Evolutionary conservation across 805 yeast genomes (phyloP).

Genomic region (Cyberlindnera lachancei): DNA sequence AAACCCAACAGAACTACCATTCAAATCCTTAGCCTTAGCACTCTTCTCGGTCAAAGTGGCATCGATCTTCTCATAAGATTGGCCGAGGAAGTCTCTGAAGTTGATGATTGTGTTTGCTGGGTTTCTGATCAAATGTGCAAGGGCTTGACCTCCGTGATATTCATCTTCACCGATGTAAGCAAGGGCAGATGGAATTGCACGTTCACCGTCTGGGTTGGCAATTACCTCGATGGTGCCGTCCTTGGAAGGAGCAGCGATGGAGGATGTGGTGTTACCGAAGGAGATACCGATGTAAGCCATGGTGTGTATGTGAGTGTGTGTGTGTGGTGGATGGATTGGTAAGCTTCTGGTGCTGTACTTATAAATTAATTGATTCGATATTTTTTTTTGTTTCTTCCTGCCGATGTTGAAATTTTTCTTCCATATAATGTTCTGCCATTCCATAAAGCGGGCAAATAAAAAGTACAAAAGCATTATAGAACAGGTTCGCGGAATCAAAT

Average conservation of each 20-base stretch:
- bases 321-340: not conserved
- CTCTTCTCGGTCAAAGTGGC: constrained; percentile 54
- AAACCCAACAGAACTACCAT: constrained; percentile 69
- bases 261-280: constrained; percentile 92
- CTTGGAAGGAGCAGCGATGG: constrained; percentile 77
- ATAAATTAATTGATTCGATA: too few relatives aligned
- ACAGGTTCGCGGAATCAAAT: constrained; percentile 1
- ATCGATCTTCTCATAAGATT: constrained; percentile 62
- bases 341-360: too few relatives aligned
- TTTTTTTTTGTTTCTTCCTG: too few relatives aligned
- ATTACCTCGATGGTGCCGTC: constrained; percentile 96
- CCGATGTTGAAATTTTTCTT: too few relatives aligned
- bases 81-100: constrained; percentile 91
- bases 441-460: too few relatives aligned
- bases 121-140: constrained; percentile 87
- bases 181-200: constrained; percentile 88
- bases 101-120: constrained; percentile 78
- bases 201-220: constrained; percentile 98
- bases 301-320: constrained; percentile 1
- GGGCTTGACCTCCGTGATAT: constrained; percentile 95
- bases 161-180: constrained; percentile 93
- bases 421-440: too few relatives aligned
- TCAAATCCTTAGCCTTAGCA: constrained; percentile 57
- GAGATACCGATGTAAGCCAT: constrained; percentile 79
- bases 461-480: too few relatives aligned